Conservation (phyloP, 129 eudicot species). For the Centella asiatica region DNA sequence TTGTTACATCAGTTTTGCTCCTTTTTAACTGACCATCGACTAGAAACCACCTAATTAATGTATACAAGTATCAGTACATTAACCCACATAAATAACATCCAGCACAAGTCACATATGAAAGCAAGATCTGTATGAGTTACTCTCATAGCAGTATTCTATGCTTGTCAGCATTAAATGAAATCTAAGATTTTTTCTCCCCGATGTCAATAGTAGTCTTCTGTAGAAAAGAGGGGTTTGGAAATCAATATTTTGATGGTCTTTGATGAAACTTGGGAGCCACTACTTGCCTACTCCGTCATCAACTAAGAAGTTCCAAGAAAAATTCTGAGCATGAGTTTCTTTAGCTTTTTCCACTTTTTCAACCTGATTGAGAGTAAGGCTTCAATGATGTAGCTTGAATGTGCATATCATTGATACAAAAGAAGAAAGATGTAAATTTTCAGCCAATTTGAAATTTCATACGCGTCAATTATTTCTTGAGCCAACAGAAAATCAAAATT, state of each 20-base stretch:
- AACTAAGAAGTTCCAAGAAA: too few relatives aligned
- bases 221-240: too few relatives aligned
- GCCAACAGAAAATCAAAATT: neutral
- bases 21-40: neutral
- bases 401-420: neutral
- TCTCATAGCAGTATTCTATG: too few relatives aligned
- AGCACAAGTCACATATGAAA: neutral
- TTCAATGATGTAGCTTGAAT: neutral
- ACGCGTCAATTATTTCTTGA: neutral
- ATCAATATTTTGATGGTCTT: too few relatives aligned
- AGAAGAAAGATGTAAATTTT: neutral
- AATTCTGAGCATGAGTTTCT: neutral
- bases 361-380: neutral
- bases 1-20: too few relatives aligned
- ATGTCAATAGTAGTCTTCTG: too few relatives aligned
- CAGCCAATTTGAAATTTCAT: neutral
- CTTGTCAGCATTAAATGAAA: too few relatives aligned
- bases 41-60: neutral
- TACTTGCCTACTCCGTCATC: too few relatives aligned
- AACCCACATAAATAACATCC: neutral
- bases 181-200: too few relatives aligned
- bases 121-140: neutral
- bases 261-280: too few relatives aligned
- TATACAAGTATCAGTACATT: slow-evolving; percentile 5
- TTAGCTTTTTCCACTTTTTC: neutral